Evolutionary conservation across 805 yeast species (phyloP).

Genomic region (Myxozyma lipomycoides): DNA sequence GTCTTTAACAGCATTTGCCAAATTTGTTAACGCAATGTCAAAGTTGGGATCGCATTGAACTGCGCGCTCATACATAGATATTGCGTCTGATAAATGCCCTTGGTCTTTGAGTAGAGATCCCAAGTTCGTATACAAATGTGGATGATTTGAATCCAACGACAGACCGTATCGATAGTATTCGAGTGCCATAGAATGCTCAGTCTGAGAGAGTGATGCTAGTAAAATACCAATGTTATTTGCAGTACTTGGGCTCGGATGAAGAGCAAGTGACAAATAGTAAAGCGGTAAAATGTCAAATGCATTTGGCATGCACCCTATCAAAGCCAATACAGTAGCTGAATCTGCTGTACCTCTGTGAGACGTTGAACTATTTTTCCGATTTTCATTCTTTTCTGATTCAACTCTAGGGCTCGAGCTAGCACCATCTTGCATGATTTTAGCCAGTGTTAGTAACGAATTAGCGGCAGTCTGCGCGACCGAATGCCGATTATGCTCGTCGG

Average conservation of each 20-base stretch:
- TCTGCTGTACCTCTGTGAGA: constrained; percentile 9
- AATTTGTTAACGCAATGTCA: constrained; percentile 35
- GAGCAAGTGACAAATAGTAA: constrained; percentile 33
- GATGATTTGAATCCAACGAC: constrained; percentile 35
- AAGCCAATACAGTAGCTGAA: constrained; percentile 20
- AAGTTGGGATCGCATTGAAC: constrained; percentile 35
- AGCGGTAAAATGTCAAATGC: constrained; percentile 33
- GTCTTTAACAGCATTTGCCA: constrained; percentile 37
- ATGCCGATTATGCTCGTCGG: constrained; percentile 15
- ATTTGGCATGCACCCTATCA: constrained; percentile 33
- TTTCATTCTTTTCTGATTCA: not conserved
- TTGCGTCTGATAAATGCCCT: constrained; percentile 33
- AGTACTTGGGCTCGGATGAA: constrained; percentile 35
- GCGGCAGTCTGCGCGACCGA: constrained; percentile 25
- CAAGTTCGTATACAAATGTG: constrained; percentile 37
- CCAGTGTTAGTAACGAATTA: constrained; percentile 36
- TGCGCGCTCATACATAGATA: constrained; percentile 34
- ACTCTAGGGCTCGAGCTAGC: constrained; percentile 28
- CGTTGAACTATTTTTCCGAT: not conserved
- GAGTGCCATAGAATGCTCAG: constrained; percentile 30
- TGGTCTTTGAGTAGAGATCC: constrained; percentile 37
- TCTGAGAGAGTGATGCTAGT: constrained; percentile 30
- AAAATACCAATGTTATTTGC: constrained; percentile 38
- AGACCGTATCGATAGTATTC: constrained; percentile 35
- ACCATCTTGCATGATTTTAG: constrained; percentile 37